Percentiles rank a stretch among this genome's conserved stretches.
Evolutionary conservation across 345 rosid species (phyloP).

Genomic region (Excoecaria cochinchinensis): DNA sequence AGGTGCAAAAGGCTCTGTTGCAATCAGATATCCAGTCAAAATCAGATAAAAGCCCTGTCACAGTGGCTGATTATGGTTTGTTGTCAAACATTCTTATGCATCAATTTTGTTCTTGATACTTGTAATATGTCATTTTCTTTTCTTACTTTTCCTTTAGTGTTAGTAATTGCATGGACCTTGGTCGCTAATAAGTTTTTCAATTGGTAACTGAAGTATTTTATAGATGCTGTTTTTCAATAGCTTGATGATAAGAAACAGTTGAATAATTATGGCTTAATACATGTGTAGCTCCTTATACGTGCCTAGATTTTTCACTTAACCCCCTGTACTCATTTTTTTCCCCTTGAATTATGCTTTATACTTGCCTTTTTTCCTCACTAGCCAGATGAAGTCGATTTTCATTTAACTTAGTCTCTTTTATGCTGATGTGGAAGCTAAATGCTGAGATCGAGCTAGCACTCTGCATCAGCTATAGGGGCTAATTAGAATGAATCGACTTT

Average conservation of each 20-base stretch:
- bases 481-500: too few relatives aligned
- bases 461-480: too few relatives aligned
- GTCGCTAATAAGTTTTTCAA: not conserved
- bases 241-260: not conserved
- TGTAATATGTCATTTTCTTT: not conserved
- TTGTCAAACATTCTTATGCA: slow-evolving; percentile 11
- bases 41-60: slow-evolving; percentile 86
- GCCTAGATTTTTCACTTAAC: too few relatives aligned
- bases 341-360: too few relatives aligned
- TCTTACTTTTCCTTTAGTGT: not conserved
- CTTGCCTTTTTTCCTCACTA: too few relatives aligned
- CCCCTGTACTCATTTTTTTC: too few relatives aligned
- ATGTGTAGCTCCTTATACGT: too few relatives aligned
- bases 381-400: too few relatives aligned
- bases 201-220: not conserved
- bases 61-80: slow-evolving; percentile 97
- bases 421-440: too few relatives aligned
- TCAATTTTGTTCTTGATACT: not conserved
- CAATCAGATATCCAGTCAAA: slow-evolving; percentile 90
- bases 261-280: not conserved
- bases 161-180: not conserved
- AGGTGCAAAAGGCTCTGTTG: slow-evolving; percentile 75
- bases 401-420: too few relatives aligned
- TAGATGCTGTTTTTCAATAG: not conserved
- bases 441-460: too few relatives aligned